A percentile compares a stretch with the other conserved stretches of the same genome.
These are phyloP conservation scores for Vitis rupestris DNA, from an alignment of 164 flowering plant genomes.

Conservation along the genomic window DNA sequence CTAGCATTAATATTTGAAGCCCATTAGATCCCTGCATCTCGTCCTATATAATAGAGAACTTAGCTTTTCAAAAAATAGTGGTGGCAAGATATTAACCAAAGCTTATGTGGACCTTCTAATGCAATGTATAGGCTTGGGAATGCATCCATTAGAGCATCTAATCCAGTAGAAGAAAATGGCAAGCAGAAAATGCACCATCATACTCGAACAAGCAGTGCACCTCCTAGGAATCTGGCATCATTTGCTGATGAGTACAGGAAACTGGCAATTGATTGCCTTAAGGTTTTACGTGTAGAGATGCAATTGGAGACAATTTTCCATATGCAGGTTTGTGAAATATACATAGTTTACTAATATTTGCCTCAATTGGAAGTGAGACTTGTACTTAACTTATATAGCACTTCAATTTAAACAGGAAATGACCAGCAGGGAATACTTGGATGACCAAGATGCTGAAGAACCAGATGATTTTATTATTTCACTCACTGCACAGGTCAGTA, in stretches of 20 bases:
- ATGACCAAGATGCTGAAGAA: constrained; percentile 99
- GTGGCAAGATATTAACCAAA: constrained; percentile 5
- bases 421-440: constrained; percentile 80
- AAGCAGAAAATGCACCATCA: constrained; percentile 39
- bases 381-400: neutral
- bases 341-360: neutral
- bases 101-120: constrained; percentile 17
- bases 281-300: constrained; percentile 96
- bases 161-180: constrained; percentile 45
- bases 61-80: neutral
- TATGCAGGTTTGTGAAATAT: constrained; percentile 65
- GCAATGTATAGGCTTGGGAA: constrained; percentile 62
- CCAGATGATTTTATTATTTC: constrained; percentile 98
- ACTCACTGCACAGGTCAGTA: constrained; percentile 80
- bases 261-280: constrained; percentile 91
- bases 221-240: constrained; percentile 67
- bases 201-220: constrained; percentile 45
- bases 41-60: neutral
- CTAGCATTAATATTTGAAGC: too few species aligned
- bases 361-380: neutral
- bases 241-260: constrained; percentile 93
- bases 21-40: too few species aligned
- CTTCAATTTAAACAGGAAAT: constrained; percentile 62
- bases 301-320: constrained; percentile 92
- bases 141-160: constrained; percentile 41